A percentile compares a stretch with the other conserved stretches of the same genome.
Evolutionary conservation across 805 yeast species (phyloP).

Genomic region (Hanseniaspora mollemarum): DNA sequence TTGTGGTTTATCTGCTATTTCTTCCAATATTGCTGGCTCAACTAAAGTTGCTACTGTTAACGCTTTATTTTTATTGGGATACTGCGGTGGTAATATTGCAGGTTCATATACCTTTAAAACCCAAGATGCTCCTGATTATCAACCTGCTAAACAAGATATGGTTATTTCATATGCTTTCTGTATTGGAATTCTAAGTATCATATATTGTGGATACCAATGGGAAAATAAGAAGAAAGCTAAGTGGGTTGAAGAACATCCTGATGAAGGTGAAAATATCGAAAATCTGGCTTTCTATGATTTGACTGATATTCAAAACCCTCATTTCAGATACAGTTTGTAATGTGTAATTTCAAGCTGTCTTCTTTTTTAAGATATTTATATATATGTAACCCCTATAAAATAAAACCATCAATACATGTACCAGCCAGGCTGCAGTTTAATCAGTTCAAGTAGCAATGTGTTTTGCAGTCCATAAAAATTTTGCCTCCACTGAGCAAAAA

Average conservation of each 20-base stretch:
- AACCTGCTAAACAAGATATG: conserved; percentile 43
- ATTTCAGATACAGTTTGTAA: conserved; percentile 31
- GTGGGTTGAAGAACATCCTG: conserved; percentile 24
- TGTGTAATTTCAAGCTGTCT: no score
- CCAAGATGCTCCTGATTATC: conserved; percentile 47
- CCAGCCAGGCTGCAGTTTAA: no score
- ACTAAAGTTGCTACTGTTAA: conserved; percentile 58
- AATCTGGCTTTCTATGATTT: conserved; percentile 32
- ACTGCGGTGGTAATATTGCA: conserved; percentile 55
- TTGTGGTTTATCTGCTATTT: conserved; percentile 29
- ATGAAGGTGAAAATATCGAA: conserved; percentile 18
- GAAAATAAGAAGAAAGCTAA: conserved; percentile 37
- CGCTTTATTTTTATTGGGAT: conserved; percentile 50
- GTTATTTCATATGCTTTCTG: conserved; percentile 38
- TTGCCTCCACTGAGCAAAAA: no score
- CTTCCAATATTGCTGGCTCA: conserved; percentile 54
- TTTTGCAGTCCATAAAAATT: no score
- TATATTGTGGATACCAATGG: conserved; percentile 27
- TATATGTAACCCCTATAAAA: no score
- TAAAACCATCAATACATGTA: no score
- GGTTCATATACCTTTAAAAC: conserved; percentile 63
- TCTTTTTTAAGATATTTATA: no score
- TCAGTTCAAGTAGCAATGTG: no score
- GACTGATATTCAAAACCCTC: conserved; percentile 36
- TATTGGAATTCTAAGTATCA: conserved; percentile 28